Percentiles rank a stretch among this genome's conserved stretches.
Evolutionary conservation across 129 eudicot species (phyloP).

Genomic region (Lactuca saligna): DNA sequence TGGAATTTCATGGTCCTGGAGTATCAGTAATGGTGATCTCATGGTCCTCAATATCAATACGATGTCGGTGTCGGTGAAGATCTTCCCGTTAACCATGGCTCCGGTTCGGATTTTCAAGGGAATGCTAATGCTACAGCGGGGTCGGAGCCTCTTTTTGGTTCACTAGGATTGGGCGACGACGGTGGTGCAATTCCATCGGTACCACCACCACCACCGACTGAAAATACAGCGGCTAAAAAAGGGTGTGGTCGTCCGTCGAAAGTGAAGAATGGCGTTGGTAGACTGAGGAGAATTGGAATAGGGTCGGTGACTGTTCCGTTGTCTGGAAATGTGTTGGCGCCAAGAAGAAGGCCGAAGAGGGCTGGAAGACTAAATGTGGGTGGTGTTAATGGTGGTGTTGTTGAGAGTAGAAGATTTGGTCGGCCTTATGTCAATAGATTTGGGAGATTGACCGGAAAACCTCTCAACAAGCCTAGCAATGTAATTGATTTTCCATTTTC

Average conservation of each 20-base stretch:
- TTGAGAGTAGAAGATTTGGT: slow-evolving; percentile 48
- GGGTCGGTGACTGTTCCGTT: slow-evolving; percentile 41
- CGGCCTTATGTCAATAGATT: slow-evolving; percentile 48
- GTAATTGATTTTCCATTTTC: slow-evolving; percentile 26
- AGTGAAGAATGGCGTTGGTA: slow-evolving; percentile 42
- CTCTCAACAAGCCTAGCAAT: slow-evolving; percentile 73
- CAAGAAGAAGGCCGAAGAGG: slow-evolving; percentile 69
- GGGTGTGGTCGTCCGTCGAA: slow-evolving; percentile 54
- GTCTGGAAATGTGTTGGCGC: slow-evolving; percentile 53
- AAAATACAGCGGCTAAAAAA: slow-evolving; percentile 22
- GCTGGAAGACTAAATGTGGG: slow-evolving; percentile 26
- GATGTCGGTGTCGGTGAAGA: slow-evolving; percentile 19
- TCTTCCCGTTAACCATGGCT: slow-evolving; percentile 16
- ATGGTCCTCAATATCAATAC: slow-evolving; percentile 30
- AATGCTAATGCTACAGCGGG: slow-evolving; percentile 21
- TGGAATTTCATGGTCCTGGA: slow-evolving; percentile 34
- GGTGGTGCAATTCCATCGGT: slow-evolving; percentile 16
- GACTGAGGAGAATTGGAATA: slow-evolving; percentile 31
- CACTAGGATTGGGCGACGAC: slow-evolving; percentile 42
- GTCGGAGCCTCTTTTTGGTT: slow-evolving; percentile 48
- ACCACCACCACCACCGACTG: not conserved
- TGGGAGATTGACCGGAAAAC: slow-evolving; percentile 51
- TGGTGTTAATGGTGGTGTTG: slow-evolving; percentile 40
- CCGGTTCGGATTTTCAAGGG: slow-evolving; percentile 22
- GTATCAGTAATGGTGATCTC: slow-evolving; percentile 35